Evolutionary conservation across 164 flowering plant genomes (phyloP).

Genomic region (Aristolochia contorta): DNA sequence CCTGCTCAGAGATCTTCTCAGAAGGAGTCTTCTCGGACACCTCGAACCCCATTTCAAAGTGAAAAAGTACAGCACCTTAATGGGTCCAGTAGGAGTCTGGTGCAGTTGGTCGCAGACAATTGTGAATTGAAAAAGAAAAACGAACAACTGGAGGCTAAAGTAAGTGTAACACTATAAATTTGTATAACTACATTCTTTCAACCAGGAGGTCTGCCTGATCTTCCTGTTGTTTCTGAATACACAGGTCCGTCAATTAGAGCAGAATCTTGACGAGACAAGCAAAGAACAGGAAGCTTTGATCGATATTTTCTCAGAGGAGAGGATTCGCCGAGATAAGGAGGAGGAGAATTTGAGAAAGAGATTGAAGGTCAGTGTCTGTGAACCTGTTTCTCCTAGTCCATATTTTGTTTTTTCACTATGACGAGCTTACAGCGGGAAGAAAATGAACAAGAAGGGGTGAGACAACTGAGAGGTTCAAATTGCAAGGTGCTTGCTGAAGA

Average conservation of each 20-base stretch:
- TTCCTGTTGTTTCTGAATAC: neutral
- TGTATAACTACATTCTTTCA: neutral
- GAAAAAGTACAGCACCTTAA: neutral
- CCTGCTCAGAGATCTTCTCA: constrained; percentile 7
- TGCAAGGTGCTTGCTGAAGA: no score
- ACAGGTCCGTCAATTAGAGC: constrained; percentile 38
- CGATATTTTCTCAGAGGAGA: constrained; percentile 60
- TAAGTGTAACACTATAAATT: constrained; percentile 9
- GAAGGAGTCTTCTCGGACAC: constrained; percentile 3
- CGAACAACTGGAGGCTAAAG: constrained; percentile 43
- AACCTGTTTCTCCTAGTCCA: neutral
- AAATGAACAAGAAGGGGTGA: no score
- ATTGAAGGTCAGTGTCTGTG: constrained; percentile 38
- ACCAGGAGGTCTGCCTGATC: neutral
- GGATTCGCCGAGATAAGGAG: constrained; percentile 53
- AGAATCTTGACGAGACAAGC: constrained; percentile 43
- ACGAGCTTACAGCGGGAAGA: neutral
- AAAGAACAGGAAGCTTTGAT: constrained; percentile 70
- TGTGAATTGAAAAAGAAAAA: constrained; percentile 33
- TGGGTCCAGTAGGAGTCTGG: constrained; percentile 6
- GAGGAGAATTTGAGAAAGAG: constrained; percentile 54
- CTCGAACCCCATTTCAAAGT: neutral
- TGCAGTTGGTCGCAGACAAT: constrained; percentile 46
- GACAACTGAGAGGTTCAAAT: no score
- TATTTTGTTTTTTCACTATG: neutral